phyloP scores from a whole-genome alignment of 2,329 filamentous ascomycete species.

The Aspergillus sp. region DNA sequence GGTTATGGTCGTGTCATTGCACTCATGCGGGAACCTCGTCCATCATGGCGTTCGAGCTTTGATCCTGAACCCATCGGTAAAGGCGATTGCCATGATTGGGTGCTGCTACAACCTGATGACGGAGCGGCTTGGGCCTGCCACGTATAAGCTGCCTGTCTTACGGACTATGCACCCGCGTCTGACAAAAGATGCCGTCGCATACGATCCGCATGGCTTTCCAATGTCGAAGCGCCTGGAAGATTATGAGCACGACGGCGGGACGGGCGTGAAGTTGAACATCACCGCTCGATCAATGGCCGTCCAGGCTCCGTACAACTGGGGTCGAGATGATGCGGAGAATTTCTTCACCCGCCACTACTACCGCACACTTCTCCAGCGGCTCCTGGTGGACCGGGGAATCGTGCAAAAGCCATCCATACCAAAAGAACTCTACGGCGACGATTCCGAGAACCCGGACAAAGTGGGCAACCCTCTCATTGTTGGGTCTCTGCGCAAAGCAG shows the following conservation, averaged over 20 bases:
- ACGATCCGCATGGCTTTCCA: constrained; percentile 88
- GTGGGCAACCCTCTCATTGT: constrained; percentile 78
- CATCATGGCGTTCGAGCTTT: constrained; percentile 90
- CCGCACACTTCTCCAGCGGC: constrained; percentile 82
- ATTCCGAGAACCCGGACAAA: constrained; percentile 23
- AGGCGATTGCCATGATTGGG: constrained; percentile 90
- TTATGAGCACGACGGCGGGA: constrained; percentile 53
- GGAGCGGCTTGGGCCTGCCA: constrained; percentile 81
- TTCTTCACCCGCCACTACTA: constrained; percentile 96
- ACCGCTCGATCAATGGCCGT: constrained; percentile 98
- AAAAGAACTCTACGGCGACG: constrained; percentile 28
- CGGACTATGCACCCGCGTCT: constrained; percentile 73
- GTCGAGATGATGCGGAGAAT: constrained; percentile 70
- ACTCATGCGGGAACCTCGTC: constrained; percentile 96
- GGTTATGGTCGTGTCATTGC: constrained; percentile 89
- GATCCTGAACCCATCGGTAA: constrained; percentile 76
- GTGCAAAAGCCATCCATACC: constrained; percentile 56
- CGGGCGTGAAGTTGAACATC: constrained; percentile 82
- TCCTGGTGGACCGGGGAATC: constrained; percentile 84
- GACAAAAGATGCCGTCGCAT: constrained; percentile 65
- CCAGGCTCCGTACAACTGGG: constrained; percentile 94
- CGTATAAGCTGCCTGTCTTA: constrained; percentile 77
- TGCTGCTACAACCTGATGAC: constrained; percentile 98
- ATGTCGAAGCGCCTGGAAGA: constrained; percentile 72
- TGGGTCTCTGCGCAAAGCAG: constrained; percentile 76